phyloP scores from a whole-genome alignment of 352 stramenopile genomes.

The Phytophthora europaea region DNA sequence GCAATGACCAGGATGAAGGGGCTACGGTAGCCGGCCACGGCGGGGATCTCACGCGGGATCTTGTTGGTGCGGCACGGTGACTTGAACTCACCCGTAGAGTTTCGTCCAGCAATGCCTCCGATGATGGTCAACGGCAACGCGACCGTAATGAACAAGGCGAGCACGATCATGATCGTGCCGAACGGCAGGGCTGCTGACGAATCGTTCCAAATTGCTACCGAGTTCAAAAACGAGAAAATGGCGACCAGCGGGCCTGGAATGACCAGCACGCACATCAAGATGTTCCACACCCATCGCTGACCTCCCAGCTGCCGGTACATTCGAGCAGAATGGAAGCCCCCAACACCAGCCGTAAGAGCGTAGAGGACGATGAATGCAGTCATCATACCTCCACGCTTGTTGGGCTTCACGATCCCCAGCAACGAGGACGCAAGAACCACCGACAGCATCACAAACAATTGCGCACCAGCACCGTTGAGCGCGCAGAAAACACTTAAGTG shows the following conservation, averaged over 20 bases:
- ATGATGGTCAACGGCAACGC: slow-evolving; percentile 95
- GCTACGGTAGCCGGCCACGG: slow-evolving; percentile 90
- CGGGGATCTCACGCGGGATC: slow-evolving; percentile 95
- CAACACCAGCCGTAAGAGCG: slow-evolving; percentile 94
- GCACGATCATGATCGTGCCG: slow-evolving; percentile 96
- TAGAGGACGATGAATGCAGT: slow-evolving; percentile 96
- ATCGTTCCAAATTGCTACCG: slow-evolving; percentile 95
- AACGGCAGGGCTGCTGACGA: slow-evolving; percentile 97
- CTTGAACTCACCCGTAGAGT: slow-evolving; percentile 92
- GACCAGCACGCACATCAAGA: slow-evolving; percentile 91
- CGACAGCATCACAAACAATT: slow-evolving; percentile 95
- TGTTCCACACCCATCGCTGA: slow-evolving; percentile 96
- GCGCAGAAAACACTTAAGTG: slow-evolving; percentile 93
- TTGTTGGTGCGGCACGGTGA: slow-evolving; percentile 97
- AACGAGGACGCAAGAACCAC: slow-evolving; percentile 94
- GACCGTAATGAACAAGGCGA: slow-evolving; percentile 94
- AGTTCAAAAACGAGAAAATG: slow-evolving; percentile 97
- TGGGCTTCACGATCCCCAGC: slow-evolving; percentile 93
- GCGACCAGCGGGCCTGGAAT: slow-evolving; percentile 93
- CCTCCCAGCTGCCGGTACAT: slow-evolving; percentile 97
- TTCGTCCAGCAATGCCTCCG: slow-evolving; percentile 95
- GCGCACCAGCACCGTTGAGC: slow-evolving; percentile 93
- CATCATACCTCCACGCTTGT: slow-evolving; percentile 94
- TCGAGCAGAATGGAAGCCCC: slow-evolving; percentile 92
- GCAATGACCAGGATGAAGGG: slow-evolving; percentile 91